Conservation (phyloP, 371 early-diverging fungal species). For the Mucor plumbeus region DNA sequence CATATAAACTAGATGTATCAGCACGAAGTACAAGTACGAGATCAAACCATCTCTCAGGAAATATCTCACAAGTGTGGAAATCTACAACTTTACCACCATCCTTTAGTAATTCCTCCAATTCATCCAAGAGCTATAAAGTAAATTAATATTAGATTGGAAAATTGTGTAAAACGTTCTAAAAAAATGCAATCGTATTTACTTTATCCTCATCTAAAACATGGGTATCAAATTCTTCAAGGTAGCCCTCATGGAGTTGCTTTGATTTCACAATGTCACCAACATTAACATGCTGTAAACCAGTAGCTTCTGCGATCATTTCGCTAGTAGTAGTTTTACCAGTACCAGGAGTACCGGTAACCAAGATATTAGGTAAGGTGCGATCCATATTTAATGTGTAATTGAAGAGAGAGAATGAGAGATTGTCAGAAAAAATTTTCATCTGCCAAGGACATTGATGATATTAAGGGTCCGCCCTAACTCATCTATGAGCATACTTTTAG, state of each 20-base stretch:
- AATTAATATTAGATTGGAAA: background rate
- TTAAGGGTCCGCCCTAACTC: background rate
- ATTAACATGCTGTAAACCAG: constrained; percentile 80
- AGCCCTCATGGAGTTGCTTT: constrained; percentile 87
- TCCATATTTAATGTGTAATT: constrained; percentile 21
- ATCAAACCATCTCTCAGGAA: constrained; percentile 97
- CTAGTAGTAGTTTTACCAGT: constrained; percentile 97
- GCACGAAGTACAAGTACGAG: constrained; percentile 92
- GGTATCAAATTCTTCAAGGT: constrained; percentile 88
- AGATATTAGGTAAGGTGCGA: constrained; percentile 78
- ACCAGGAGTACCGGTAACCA: constrained; percentile 98
- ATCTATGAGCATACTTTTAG: background rate
- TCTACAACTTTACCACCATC: constrained; percentile 91
- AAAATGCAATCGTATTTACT: constrained; percentile 44
- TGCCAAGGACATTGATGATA: background rate
- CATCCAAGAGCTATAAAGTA: constrained; percentile 72
- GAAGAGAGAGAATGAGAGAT: background rate
- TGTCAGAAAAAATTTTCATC: constrained; percentile 5
- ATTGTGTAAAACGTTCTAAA: background rate
- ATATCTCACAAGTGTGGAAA: constrained; percentile 92
- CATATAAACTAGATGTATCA: constrained; percentile 80
- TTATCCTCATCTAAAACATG: constrained; percentile 93
- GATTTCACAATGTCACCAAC: constrained; percentile 90
- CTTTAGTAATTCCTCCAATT: constrained; percentile 80
- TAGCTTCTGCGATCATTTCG: constrained; percentile 77